Conservation (phyloP, 148 eudicot genomes). For the Vaccinium macrocarpon region DNA sequence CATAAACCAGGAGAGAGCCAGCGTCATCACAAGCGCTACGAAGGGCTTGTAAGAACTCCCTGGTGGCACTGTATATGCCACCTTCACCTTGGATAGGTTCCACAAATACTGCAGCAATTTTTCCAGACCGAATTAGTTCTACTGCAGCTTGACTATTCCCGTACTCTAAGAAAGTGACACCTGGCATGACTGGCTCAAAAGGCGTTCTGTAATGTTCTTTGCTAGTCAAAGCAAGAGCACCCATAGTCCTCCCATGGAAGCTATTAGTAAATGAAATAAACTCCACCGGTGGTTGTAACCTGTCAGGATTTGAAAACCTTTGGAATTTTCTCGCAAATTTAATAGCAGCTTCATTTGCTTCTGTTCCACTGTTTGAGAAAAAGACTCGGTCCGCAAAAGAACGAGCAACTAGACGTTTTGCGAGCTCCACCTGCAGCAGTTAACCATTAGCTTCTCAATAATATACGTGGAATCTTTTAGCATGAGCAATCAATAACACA, state of each 20-base stretch:
- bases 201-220: constrained; percentile 85
- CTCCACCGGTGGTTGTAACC: constrained; percentile 47
- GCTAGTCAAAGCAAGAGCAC: constrained; percentile 89
- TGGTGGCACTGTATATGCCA: constrained; percentile 80
- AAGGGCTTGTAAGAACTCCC: constrained; percentile 70
- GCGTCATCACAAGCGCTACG: constrained; percentile 76
- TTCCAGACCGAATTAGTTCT: constrained; percentile 61
- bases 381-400: constrained; percentile 96
- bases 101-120: constrained; percentile 85
- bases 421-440: constrained; percentile 77
- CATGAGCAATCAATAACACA: neutral
- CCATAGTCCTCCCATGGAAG: constrained; percentile 95
- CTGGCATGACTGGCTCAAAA: constrained; percentile 91
- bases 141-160: constrained; percentile 65
- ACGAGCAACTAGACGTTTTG: constrained; percentile 60
- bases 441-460: constrained; percentile 13
- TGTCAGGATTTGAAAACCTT: constrained; percentile 42
- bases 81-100: constrained; percentile 99
- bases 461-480: neutral
- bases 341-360: constrained; percentile 96
- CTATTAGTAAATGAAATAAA: constrained; percentile 75
- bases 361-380: constrained; percentile 86
- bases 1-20: constrained; percentile 75
- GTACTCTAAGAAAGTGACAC: constrained; percentile 78
- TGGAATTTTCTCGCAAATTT: constrained; percentile 90